Conservation (phyloP, 805 yeast species). For the Sugiyamaella lignohabitans region DNA sequence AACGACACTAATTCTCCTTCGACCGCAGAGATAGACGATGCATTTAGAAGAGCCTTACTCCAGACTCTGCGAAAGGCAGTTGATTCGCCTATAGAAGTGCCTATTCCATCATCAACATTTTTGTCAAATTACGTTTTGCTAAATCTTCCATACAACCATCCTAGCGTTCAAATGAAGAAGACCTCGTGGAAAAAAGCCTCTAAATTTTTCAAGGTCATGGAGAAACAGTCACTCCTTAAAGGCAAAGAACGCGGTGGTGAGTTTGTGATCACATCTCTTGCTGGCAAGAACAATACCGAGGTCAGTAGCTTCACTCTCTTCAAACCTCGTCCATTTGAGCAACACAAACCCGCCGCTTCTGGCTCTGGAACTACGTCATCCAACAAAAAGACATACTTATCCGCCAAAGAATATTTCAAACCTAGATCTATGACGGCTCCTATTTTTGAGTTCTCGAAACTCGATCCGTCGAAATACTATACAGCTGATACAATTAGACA, state of each 20-base stretch:
- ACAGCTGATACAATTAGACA: conserved; percentile 48
- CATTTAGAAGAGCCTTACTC: conserved; percentile 62
- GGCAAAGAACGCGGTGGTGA: conserved; percentile 85
- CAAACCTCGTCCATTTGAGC: conserved; percentile 31
- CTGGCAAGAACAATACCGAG: conserved; percentile 41
- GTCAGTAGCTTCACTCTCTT: conserved; percentile 63
- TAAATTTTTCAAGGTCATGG: conserved; percentile 81
- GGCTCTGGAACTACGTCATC: not conserved
- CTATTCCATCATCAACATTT: conserved; percentile 67
- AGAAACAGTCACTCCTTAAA: conserved; percentile 60
- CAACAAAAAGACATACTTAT: conserved; percentile 2
- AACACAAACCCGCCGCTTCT: not conserved
- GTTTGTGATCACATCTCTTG: conserved; percentile 47
- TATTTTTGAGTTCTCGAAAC: conserved; percentile 18
- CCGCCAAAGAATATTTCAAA: conserved; percentile 24
- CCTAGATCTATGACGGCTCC: conserved; percentile 25
- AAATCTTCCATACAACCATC: conserved; percentile 53
- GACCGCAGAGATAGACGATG: conserved; percentile 51
- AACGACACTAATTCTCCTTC: conserved; percentile 2
- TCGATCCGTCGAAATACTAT: conserved; percentile 35
- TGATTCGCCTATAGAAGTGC: conserved; percentile 41
- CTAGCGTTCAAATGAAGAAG: conserved; percentile 48
- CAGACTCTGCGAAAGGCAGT: conserved; percentile 51
- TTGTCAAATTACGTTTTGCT: conserved; percentile 62
- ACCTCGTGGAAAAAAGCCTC: conserved; percentile 87